Percentiles rank a stretch among this genome's conserved stretches.
These are phyloP conservation scores for Paraphaeosphaeria minitans DNA, from an alignment of 2,329 filamentous ascomycete genomes.

Conservation along the genomic window DNA sequence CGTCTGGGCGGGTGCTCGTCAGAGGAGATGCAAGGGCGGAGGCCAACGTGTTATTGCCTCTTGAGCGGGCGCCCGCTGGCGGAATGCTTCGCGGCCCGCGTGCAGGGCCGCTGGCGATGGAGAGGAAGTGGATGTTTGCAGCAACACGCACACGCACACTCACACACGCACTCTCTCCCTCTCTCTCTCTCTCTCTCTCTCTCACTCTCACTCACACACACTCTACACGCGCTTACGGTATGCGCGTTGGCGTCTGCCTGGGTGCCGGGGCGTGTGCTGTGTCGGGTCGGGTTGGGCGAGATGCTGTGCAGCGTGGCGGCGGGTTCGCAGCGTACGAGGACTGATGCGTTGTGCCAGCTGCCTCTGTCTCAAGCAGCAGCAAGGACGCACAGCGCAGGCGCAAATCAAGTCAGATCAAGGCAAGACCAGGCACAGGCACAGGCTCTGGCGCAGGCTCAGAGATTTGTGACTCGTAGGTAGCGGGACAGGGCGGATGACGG, in stretches of 20 bases:
- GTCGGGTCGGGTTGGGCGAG: slow-evolving; percentile 8
- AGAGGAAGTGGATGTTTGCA: slow-evolving; percentile 5
- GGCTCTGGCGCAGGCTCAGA: background rate
- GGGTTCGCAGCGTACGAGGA: slow-evolving; percentile 1
- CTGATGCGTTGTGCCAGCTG: background rate
- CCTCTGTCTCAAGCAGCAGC: background rate
- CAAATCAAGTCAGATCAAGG: background rate
- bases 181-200: too few species aligned
- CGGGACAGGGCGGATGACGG: slow-evolving; percentile 18
- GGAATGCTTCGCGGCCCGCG: slow-evolving; percentile 1
- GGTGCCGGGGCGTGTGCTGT: background rate
- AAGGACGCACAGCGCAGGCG: background rate
- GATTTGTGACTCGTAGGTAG: background rate
- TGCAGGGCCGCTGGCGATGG: slow-evolving; percentile 5
- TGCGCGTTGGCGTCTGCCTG: background rate
- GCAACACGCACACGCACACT: background rate
- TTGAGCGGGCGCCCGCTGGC: slow-evolving; percentile 6
- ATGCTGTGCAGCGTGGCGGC: slow-evolving; percentile 9
- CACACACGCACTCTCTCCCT: too few species aligned
- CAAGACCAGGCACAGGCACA: too few species aligned
- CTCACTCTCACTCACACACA: too few species aligned
- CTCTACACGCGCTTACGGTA: background rate
- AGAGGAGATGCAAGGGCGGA: slow-evolving; percentile 14
- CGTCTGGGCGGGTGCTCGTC: background rate
- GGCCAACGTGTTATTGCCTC: slow-evolving; percentile 11